phyloP scores from a whole-genome alignment of 257 asterid genomes.

The Scutellaria baicalensis region DNA sequence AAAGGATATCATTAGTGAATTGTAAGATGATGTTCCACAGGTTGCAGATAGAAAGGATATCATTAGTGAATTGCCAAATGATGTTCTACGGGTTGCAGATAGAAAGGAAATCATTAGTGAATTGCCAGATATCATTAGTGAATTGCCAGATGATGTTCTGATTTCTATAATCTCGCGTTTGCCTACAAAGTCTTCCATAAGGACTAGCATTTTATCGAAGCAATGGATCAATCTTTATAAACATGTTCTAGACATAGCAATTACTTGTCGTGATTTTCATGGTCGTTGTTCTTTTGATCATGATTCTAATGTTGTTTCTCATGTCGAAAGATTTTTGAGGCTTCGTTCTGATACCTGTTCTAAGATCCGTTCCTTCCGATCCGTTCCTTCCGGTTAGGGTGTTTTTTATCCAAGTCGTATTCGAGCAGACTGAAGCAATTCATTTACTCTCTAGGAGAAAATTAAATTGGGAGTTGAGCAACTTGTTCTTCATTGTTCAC shows the following conservation, averaged over 20 bases:
- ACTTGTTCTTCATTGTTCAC: neutral
- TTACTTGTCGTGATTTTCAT: neutral
- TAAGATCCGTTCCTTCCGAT: neutral
- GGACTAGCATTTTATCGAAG: neutral
- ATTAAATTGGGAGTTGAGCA: neutral
- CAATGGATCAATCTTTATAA: neutral
- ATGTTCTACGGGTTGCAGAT: too few relatives aligned
- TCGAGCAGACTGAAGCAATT: neutral
- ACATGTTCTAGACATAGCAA: neutral
- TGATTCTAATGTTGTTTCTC: neutral
- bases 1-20: too few relatives aligned
- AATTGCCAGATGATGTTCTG: neutral
- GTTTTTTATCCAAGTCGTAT: neutral
- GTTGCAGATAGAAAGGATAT: too few relatives aligned
- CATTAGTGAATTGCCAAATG: too few relatives aligned
- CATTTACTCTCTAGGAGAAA: neutral
- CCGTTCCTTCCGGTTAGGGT: neutral
- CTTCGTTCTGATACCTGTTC: neutral
- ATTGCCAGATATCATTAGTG: too few relatives aligned
- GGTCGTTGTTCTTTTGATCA: neutral
- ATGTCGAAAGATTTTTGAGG: neutral
- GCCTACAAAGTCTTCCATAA: neutral
- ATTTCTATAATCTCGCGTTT: neutral
- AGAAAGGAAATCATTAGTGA: neutral
- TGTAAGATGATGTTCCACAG: too few relatives aligned